Percentiles rank a stretch among this genome's conserved stretches.
Conservation (phyloP, 2,329 filamentous ascomycete genomes). For the Apiospora kogelbergensis region DNA sequence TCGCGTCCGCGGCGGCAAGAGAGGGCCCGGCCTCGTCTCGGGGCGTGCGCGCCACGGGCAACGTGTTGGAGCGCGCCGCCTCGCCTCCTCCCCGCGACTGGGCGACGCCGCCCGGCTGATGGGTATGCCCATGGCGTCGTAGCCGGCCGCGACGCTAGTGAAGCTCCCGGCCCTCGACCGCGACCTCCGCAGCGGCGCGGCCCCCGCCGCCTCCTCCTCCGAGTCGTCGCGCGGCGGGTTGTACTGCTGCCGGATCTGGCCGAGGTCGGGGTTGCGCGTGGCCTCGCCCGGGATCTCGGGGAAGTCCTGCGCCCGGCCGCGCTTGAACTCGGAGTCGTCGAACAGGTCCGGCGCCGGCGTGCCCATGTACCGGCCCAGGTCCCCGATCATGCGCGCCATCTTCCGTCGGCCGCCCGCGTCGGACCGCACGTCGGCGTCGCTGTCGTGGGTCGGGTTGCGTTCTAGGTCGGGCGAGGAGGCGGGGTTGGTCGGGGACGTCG, state of each 20-base stretch:
- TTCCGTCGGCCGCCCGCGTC: conserved; percentile 11
- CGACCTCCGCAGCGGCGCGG: conserved; percentile 24
- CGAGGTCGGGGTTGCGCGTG: conserved; percentile 41
- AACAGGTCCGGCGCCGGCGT: conserved; percentile 47
- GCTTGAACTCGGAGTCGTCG: conserved; percentile 49
- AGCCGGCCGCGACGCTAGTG: conserved; percentile 21
- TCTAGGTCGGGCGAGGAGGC: background rate
- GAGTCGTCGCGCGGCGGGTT: conserved; percentile 34
- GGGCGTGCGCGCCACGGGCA: conserved; percentile 15
- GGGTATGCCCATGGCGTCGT: background rate
- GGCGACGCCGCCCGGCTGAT: background rate
- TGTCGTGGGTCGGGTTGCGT: background rate
- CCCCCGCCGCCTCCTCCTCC: conserved; percentile 29
- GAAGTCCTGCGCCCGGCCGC: conserved; percentile 47
- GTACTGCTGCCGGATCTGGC: conserved; percentile 39
- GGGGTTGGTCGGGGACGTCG: background rate
- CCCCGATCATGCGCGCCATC: conserved; percentile 8
- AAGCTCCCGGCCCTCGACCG: conserved; percentile 41
- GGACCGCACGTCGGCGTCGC: conserved; percentile 10
- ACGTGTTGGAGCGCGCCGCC: conserved; percentile 20
- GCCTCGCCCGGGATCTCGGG: conserved; percentile 57
- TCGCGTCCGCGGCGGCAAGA: background rate
- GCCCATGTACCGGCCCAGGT: conserved; percentile 38
- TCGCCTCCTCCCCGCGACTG: conserved; percentile 6
- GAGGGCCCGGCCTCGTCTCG: background rate